Conservation (phyloP, 768 basidiomycete genomes). For the Atractiella rhizophila region DNA sequence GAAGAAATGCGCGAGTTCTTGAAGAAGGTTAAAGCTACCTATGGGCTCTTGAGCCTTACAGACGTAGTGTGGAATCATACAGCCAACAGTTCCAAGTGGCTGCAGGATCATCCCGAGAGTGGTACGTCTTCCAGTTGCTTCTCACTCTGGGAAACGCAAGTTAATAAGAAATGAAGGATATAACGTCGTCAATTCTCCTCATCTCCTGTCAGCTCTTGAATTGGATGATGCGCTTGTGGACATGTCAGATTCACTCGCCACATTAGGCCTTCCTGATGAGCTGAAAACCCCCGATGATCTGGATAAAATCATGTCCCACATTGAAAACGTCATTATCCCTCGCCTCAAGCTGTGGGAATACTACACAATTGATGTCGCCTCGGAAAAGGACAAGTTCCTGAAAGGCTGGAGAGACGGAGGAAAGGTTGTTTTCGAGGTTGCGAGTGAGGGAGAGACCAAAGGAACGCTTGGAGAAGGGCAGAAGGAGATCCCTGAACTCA, state of each 20-base stretch:
- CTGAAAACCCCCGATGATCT: conserved; percentile 46
- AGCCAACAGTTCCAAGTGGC: conserved; percentile 76
- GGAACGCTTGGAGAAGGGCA: conserved; percentile 16
- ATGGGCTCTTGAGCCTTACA: conserved; percentile 64
- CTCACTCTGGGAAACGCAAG: background rate
- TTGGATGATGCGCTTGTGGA: conserved; percentile 64
- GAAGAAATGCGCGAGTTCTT: conserved; percentile 27
- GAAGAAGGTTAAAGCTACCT: conserved; percentile 49
- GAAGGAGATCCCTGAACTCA: conserved; percentile 33
- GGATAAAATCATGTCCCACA: conserved; percentile 36
- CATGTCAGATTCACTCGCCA: conserved; percentile 41
- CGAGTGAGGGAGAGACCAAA: conserved; percentile 21
- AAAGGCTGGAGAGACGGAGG: conserved; percentile 30
- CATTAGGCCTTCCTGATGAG: conserved; percentile 43
- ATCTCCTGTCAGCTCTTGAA: conserved; percentile 74
- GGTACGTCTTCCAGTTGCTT: conserved; percentile 28
- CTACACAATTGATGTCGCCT: conserved; percentile 55
- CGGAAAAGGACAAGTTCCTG: conserved; percentile 37
- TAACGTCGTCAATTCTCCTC: conserved; percentile 68
- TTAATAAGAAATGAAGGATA: conserved; percentile 34
- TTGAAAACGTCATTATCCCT: conserved; percentile 35
- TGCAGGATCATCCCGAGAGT: conserved; percentile 80
- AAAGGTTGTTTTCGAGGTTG: too few relatives aligned
- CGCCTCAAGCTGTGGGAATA: conserved; percentile 64
- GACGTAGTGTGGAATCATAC: conserved; percentile 97